Evolutionary conservation across 805 yeast species (phyloP).

Genomic region (Pichia insulana): DNA sequence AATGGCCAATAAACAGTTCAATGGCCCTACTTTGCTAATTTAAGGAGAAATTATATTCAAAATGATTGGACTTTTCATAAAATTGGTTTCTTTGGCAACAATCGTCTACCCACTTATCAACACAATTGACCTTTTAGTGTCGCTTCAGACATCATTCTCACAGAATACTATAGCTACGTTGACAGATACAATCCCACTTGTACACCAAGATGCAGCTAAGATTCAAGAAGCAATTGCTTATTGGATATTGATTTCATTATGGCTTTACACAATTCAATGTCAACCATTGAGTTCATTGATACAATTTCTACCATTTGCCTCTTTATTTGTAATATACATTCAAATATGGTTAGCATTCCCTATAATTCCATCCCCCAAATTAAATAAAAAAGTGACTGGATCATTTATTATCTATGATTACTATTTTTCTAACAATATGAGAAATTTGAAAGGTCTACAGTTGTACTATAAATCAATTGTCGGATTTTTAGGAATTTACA

Average conservation of each 20-base stretch:
- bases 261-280: slow-evolving; percentile 13
- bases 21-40: neutral
- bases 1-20: no score
- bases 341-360: slow-evolving; percentile 56
- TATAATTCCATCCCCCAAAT: slow-evolving; percentile 18
- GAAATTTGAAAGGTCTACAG: neutral
- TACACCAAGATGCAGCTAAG: neutral
- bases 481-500: neutral
- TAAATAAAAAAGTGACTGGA: slow-evolving; percentile 7
- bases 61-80: slow-evolving; percentile 2
- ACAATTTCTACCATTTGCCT: slow-evolving; percentile 46
- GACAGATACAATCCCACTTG: slow-evolving; percentile 6
- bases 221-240: slow-evolving; percentile 43
- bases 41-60: no score
- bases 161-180: neutral
- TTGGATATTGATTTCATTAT: slow-evolving; percentile 55
- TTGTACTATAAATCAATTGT: neutral
- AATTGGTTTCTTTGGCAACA: slow-evolving; percentile 23
- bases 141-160: neutral
- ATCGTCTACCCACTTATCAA: slow-evolving; percentile 32
- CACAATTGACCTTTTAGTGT: slow-evolving; percentile 22
- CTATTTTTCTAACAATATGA: slow-evolving; percentile 8
- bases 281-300: slow-evolving; percentile 31
- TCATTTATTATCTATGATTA: slow-evolving; percentile 9
- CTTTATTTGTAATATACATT: slow-evolving; percentile 37